A percentile compares a stretch with the other conserved stretches of the same genome.
Conservation (phyloP, 306 rosid genomes). For the Benincasa hispida region DNA sequence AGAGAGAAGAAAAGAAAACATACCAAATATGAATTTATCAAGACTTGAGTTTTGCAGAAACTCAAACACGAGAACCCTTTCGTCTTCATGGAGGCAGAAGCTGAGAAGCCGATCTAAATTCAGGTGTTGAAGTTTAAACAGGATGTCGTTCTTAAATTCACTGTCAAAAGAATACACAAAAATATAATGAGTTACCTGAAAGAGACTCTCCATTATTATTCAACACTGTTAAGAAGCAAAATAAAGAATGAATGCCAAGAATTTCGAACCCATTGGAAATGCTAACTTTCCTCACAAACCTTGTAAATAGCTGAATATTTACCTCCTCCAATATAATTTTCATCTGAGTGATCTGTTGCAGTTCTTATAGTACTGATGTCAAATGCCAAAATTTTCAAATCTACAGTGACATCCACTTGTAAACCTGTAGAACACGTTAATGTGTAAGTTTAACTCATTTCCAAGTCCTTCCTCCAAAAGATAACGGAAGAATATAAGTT, state of each 20-base stretch:
- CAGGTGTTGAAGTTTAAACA: slow-evolving; percentile 11
- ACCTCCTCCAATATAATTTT: slow-evolving; percentile 30
- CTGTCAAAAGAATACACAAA: neutral
- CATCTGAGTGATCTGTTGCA: slow-evolving; percentile 24
- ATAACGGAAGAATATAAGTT: no score
- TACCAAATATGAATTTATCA: slow-evolving; percentile 13
- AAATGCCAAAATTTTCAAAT: neutral
- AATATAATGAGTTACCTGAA: neutral
- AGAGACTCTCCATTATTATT: neutral
- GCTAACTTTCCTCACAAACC: slow-evolving; percentile 5
- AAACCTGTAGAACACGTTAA: neutral
- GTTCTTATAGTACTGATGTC: slow-evolving; percentile 13
- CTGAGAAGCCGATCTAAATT: slow-evolving; percentile 14
- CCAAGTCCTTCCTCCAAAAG: neutral
- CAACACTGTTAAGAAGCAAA: neutral
- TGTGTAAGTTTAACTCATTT: neutral
- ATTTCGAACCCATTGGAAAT: neutral
- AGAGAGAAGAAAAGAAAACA: neutral
- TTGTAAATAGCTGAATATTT: slow-evolving; percentile 38
- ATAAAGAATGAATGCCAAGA: neutral
- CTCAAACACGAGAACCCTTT: slow-evolving; percentile 12
- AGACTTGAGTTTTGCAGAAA: slow-evolving; percentile 7
- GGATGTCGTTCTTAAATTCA: slow-evolving; percentile 16
- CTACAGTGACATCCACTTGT: neutral
- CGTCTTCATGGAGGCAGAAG: slow-evolving; percentile 7